Conservation (phyloP, 1,284 basidiomycete genomes). For the Vanrija pseudolonga region DNA sequence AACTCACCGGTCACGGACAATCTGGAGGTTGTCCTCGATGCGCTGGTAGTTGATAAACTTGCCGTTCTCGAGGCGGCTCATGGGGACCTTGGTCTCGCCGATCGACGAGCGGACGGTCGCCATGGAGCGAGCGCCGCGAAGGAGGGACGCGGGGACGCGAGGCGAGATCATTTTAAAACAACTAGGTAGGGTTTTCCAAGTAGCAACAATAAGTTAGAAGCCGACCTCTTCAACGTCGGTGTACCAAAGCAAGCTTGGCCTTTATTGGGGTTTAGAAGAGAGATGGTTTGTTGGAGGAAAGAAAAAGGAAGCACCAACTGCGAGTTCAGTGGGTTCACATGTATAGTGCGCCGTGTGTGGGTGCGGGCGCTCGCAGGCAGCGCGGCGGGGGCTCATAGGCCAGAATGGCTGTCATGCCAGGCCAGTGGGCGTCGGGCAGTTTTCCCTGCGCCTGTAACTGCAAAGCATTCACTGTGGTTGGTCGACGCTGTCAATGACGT, state of each 20-base stretch:
- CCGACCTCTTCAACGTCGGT: background rate
- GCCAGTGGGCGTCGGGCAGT: no score
- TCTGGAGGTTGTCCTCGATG: conserved; percentile 87
- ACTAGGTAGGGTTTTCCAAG: background rate
- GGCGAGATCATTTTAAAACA: conserved; percentile 28
- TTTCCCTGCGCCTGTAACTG: no score
- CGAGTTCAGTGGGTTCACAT: background rate
- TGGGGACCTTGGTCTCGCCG: conserved; percentile 86
- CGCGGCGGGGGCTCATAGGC: no score
- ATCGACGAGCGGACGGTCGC: conserved; percentile 54
- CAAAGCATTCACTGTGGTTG: background rate
- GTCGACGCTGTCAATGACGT: background rate
- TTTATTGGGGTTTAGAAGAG: background rate
- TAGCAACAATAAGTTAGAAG: background rate
- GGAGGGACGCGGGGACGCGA: conserved; percentile 26
- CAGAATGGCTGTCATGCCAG: no score
- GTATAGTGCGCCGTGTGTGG: no score
- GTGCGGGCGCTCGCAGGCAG: no score
- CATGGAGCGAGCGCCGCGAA: conserved; percentile 36
- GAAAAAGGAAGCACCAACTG: background rate
- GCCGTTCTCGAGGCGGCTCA: conserved; percentile 77
- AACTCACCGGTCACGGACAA: conserved; percentile 73
- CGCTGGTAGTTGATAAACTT: conserved; percentile 95
- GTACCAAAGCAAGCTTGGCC: background rate
- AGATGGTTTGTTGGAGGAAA: background rate